Evolutionary conservation across 2,329 filamentous ascomycete species (phyloP).

Genomic region (Neonectria faginata): DNA sequence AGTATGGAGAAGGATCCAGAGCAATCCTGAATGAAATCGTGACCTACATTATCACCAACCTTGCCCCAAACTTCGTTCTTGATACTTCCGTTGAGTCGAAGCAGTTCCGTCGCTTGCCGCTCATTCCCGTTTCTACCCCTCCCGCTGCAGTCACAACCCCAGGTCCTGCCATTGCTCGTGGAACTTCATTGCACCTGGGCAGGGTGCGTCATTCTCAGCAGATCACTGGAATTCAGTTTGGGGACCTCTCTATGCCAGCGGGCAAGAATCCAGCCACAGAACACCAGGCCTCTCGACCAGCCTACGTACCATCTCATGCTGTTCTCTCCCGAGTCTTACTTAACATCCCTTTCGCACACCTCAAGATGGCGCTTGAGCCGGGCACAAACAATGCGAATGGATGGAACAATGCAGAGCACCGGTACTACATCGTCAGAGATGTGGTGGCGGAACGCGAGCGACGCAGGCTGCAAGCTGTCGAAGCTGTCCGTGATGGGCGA

Average conservation of each 20-base stretch:
- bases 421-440: constrained; percentile 61
- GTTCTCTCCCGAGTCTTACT: constrained; percentile 75
- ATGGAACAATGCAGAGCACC: constrained; percentile 61
- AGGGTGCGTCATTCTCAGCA: constrained; percentile 60
- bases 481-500: constrained; percentile 53
- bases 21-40: constrained; percentile 66
- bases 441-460: constrained; percentile 69
- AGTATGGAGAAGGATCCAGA: constrained; percentile 64
- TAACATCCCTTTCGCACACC: constrained; percentile 75
- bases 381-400: constrained; percentile 64
- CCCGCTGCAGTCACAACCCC: neutral
- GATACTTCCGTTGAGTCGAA: constrained; percentile 58
- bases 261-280: constrained; percentile 47
- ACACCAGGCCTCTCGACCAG: constrained; percentile 43
- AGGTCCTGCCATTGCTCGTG: constrained; percentile 50
- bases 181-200: constrained; percentile 52
- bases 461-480: constrained; percentile 61
- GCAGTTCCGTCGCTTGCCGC: constrained; percentile 56
- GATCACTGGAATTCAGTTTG: constrained; percentile 75
- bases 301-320: constrained; percentile 54
- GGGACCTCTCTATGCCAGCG: constrained; percentile 66
- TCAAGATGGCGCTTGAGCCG: constrained; percentile 74
- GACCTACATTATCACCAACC: constrained; percentile 69
- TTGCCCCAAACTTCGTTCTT: constrained; percentile 70
- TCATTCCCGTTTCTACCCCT: constrained; percentile 25